Evolutionary conservation across 2,329 filamentous ascomycete species (phyloP), one percentile per base, ranked within the genome.

Genomic region (Colletotrichum chrysophilum): DNA sequence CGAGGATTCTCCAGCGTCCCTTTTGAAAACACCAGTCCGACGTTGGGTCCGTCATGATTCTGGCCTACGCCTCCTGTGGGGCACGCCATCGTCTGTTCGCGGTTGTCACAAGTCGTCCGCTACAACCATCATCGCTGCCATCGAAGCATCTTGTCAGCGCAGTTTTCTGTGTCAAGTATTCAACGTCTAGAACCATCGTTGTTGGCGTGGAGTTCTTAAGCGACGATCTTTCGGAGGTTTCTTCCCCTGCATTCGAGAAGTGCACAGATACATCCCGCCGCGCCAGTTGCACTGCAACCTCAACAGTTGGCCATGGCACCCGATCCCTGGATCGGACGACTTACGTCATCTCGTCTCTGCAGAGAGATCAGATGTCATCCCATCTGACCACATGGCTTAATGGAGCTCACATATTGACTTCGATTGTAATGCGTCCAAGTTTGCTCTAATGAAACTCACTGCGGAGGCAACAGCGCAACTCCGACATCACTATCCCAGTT

Each of bases 241-340:
- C 43, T 62, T n/a, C 34, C 38, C 70, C 24, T 68, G 70, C 62
- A 58, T 56, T 16, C 13, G 52, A 30, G 34, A 30, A n/a, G 65
- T 65, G 73, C 70, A 75, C 73, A 69, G 70, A 60, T 65, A 58
- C 43, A 64, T 68, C 38, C 43, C 73, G 43, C 34, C 30, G 24
- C 24, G 38, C 30, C 38, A 75, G 68, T 75, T 36, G 55, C 21
- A 71, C 67, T 75, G 68, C 69, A 21, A 75, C 69, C 55, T 56
- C 34, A 32, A 62, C 55, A 72, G 12, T 75, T 26, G 62, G 43
- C 32, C 62, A 64, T 67, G 62, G 13, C 26, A 73, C 56, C 26
- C 38, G 48, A 30, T 43, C 56, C 38, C 38, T 61, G 30, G 21
- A 62, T 62, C 69, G 58, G 62, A 64, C 14, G 26, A 30, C 56